Evolutionary conservation across 2,329 filamentous ascomycete species (phyloP), one percentile per base, ranked within the genome.

Genomic region (Colletotrichum acutatum): DNA sequence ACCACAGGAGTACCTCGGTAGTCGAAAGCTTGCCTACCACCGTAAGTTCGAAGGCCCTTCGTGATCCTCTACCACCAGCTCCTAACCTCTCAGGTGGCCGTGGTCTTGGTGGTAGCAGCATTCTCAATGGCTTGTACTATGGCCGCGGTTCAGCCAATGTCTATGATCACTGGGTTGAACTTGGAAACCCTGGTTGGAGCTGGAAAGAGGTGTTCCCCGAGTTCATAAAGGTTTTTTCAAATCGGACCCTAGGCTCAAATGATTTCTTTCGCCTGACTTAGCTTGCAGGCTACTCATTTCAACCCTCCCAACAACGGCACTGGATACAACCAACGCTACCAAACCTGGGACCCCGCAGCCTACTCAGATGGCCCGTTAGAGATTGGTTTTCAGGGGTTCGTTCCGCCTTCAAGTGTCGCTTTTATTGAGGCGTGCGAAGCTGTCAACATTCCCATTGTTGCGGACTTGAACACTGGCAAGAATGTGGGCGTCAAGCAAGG

Each of bases 101-200:
- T 26, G 76, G 77, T 16, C 71, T 81, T 4, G 80, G 80, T n/a
- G 79, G 80, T 34, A 78, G 78, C 59, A 81, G 79, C 14, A 75
- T 77, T 4, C 77, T 77, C 34, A 82, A 81, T 58, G 80, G 80
- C n/a, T 78, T 82, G 63, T 78, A 78, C 71, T 81, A 80, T 68
- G 79, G 79, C 53, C 75, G 79, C 42, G 78, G 78, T 9, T 76
- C 76, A 37, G 76, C 79, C 6, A 76, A 75, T 34, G 77, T 81
- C 49, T 80, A 80, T 57, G 77, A 81, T 58, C 76, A 77, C 49
- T 82, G 81, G 80, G 78, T 76, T 22, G 68, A 76, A 7, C 63
- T 82, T 9, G 80, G 79, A 5, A 82, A 81, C 61, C 71, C 77
- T 1, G 79, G 81, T 2, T 82, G 80, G 79, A 76, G 77, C 8